These are phyloP conservation scores for Gnetum montanum DNA, from an alignment of 75 land plant genomes.

Conservation along the genomic window DNA sequence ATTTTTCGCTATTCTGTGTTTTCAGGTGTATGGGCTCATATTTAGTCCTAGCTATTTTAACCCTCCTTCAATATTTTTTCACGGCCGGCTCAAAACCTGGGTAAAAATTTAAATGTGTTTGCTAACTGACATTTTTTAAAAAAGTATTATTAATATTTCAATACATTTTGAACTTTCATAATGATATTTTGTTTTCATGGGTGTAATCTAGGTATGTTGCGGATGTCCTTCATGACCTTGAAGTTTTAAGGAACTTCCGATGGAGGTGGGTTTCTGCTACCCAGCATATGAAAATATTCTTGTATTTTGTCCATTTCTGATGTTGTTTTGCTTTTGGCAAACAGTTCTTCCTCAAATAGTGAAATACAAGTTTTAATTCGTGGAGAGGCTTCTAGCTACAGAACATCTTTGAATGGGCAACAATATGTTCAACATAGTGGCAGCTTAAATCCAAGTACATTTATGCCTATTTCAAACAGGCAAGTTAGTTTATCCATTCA, in stretches of 20 bases:
- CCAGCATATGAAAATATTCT: no score
- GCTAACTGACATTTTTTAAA: no score
- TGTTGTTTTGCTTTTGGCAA: not conserved
- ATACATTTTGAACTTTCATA: no score
- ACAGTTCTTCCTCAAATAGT: slow-evolving; percentile 5
- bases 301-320: not conserved
- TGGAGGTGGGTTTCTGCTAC: no score
- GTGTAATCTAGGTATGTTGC: slow-evolving; percentile 5
- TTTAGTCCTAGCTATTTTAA: slow-evolving; percentile 37
- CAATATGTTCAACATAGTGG: not conserved
- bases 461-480: not conserved
- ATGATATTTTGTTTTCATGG: no score
- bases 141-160: no score
- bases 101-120: slow-evolving; percentile 22
- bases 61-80: slow-evolving; percentile 62
- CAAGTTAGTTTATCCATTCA: not conserved
- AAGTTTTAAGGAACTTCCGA: no score
- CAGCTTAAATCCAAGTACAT: not conserved
- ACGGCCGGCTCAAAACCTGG: slow-evolving; percentile 87
- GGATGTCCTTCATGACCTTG: slow-evolving; percentile 1
- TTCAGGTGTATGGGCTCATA: slow-evolving; percentile 66
- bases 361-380: not conserved
- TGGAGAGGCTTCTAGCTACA: not conserved
- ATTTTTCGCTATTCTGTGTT: no score
- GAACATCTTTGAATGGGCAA: not conserved